Conservation (phyloP, 495 filamentous ascomycete species). For the Podospora pseudopauciseta region DNA sequence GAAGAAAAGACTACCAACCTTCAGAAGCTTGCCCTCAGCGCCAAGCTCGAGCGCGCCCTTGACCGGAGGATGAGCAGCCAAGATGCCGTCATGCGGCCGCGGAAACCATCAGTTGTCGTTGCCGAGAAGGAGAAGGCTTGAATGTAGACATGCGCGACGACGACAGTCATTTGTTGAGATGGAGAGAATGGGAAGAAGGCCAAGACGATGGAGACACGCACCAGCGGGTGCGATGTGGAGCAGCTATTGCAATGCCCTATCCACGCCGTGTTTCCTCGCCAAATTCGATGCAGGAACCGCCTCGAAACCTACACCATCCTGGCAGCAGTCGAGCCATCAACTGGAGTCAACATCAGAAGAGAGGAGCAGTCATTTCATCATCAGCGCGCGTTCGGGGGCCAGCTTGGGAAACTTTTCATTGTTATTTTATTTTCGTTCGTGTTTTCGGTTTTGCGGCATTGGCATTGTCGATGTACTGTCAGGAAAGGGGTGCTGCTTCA, state of each 20-base stretch:
- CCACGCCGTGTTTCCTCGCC: not conserved
- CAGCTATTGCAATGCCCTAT: not conserved
- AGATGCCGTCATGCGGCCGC: slow-evolving; percentile 77
- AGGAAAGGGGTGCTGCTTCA: slow-evolving; percentile 3
- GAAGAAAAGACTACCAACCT: slow-evolving; percentile 80
- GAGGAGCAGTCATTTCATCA: not conserved
- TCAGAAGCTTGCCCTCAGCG: slow-evolving; percentile 85
- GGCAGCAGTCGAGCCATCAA: not conserved
- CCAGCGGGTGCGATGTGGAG: not conserved
- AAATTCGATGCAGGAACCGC: not conserved
- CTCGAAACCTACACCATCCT: not conserved
- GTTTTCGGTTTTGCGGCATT: slow-evolving; percentile 10
- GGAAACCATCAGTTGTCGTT: slow-evolving; percentile 39
- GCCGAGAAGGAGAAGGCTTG: slow-evolving; percentile 38
- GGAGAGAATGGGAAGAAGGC: not conserved
- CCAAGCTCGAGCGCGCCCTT: slow-evolving; percentile 90
- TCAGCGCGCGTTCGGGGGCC: not conserved
- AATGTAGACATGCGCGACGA: not conserved
- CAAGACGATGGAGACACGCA: not conserved
- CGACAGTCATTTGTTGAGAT: not conserved
- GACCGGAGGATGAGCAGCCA: slow-evolving; percentile 85
- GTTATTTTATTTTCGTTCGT: slow-evolving; percentile 5
- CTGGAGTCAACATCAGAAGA: not conserved
- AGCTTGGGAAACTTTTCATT: not conserved
- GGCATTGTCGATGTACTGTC: slow-evolving; percentile 14